These are phyloP conservation scores for Fusarium udum DNA, from an alignment of 2,329 filamentous ascomycete species.

Conservation along the genomic window DNA sequence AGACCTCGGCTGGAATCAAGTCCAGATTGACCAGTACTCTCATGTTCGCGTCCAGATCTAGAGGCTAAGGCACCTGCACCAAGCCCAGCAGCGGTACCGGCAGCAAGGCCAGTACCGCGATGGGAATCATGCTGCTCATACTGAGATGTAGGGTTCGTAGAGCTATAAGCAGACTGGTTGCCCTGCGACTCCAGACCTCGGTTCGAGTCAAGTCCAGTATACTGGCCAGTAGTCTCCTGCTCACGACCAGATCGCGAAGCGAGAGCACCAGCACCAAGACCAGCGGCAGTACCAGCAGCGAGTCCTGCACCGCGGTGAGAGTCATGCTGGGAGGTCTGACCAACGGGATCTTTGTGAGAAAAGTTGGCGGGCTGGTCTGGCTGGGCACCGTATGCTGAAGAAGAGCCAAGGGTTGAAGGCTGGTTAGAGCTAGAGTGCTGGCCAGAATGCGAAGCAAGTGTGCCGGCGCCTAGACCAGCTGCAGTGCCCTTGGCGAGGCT, in stretches of 20 bases:
- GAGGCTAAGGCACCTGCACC: neutral
- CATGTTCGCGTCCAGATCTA: neutral
- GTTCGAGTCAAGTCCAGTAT: neutral
- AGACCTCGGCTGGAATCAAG: neutral
- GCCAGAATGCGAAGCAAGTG: neutral
- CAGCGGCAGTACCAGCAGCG: neutral
- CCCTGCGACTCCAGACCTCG: neutral
- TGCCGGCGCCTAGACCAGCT: neutral
- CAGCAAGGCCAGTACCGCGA: neutral
- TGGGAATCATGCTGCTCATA: constrained; percentile 5
- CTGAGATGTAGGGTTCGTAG: neutral
- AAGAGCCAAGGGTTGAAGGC: neutral
- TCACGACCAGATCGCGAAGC: neutral
- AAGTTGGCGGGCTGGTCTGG: neutral
- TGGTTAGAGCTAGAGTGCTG: neutral
- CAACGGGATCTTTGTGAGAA: constrained; percentile 1
- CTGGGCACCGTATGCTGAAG: neutral
- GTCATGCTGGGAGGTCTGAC: constrained; percentile 1
- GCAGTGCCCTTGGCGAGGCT: neutral
- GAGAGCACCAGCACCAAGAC: neutral
- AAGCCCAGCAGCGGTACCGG: neutral
- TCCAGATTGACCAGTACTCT: neutral
- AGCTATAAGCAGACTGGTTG: neutral
- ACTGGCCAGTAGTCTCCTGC: neutral
- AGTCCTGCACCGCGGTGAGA: neutral